Evolutionary conservation across 495 filamentous ascomycete genomes (phyloP), one percentile per base, ranked within the genome.

Genomic region (Aspergillus sclerotiicarbonarius): DNA sequence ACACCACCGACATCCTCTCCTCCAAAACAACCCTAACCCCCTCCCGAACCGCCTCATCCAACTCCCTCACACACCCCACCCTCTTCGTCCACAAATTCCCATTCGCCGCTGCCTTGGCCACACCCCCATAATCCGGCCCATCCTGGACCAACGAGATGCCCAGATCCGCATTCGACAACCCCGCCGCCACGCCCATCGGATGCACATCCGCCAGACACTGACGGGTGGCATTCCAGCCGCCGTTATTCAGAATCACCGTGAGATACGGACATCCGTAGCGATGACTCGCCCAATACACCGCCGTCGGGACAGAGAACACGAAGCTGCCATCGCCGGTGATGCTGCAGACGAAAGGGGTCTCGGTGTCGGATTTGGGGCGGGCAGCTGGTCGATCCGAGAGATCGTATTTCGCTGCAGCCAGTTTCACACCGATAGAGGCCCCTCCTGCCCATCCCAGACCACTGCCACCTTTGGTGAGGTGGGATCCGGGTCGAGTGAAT

Each of bases 211-310:
- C 51, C 16, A 63, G 49, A 37, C 57, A 63, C 21, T 60, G 57
- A 0, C 63, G 54, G 4, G 63, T 60, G 29, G 63, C 63, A 46
- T 55, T 54, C 63, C 63, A 66, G 19, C 64, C 62, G 7, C 62
- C 62, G 37, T 72, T 71, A 47, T 72, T 72, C 51, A 70, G 37
- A 18, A 71, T 62, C 16, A 71, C 53, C 12, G 70, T 72, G 31
- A 72, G 39, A 37, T 71, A 61, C 15, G 68, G 68, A 31, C 56
- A 61, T 12, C 64, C 50, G 46, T 71, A 62, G 19, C 64, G 60
- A 19, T 65, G 58, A 15, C 59, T 59, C 13, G 63, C 63, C 70
- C 68, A 72, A 48, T 69, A 68, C 18, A 64, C 70, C 10, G 59
- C 61, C 8, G 54, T 62, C 16, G 68, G 68, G 15, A 68, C 57